Evolutionary conservation across 495 filamentous ascomycete genomes (phyloP).

Genomic region (Sphaerosporella brunnea): DNA sequence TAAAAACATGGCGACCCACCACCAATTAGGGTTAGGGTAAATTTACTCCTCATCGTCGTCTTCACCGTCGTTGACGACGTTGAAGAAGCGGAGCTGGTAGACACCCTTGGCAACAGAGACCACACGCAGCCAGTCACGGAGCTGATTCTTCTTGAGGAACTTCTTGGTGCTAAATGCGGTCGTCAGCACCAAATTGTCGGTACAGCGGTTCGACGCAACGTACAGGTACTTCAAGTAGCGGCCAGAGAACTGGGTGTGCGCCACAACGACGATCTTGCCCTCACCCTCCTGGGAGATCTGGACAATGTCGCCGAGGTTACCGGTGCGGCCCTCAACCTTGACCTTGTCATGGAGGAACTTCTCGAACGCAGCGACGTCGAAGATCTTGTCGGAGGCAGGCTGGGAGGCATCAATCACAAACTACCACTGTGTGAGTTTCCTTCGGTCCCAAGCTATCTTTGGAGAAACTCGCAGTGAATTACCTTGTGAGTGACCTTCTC

Average conservation of each 20-base stretch:
- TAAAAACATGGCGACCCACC: no score
- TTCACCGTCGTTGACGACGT: conserved; percentile 90
- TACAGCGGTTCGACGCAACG: no score
- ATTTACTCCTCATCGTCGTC: conserved; percentile 93
- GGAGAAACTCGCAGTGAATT: conserved; percentile 15
- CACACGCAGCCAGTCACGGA: conserved; percentile 98
- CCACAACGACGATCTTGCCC: conserved; percentile 92
- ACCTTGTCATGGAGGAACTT: conserved; percentile 99
- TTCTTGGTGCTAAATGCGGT: conserved; percentile 71
- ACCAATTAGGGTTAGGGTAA: not conserved
- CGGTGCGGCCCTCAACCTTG: conserved; percentile 96
- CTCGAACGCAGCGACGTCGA: conserved; percentile 95
- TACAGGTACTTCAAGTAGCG: conserved; percentile 99
- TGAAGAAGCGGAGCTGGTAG: conserved; percentile 99
- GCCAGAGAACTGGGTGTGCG: conserved; percentile 94
- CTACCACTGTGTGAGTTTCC: conserved; percentile 30
- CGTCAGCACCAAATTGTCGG: not conserved
- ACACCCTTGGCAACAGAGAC: conserved; percentile 92
- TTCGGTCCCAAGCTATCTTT: conserved; percentile 12
- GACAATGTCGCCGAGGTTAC: conserved; percentile 90
- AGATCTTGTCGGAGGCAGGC: conserved; percentile 98
- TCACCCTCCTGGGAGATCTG: conserved; percentile 77
- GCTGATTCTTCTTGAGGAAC: conserved; percentile 99
- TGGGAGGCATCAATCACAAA: conserved; percentile 98
- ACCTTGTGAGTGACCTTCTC: conserved; percentile 50